These are phyloP conservation scores for Ogataea trehaloabstinens DNA, from an alignment of 805 yeast genomes.

Conservation along the genomic window DNA sequence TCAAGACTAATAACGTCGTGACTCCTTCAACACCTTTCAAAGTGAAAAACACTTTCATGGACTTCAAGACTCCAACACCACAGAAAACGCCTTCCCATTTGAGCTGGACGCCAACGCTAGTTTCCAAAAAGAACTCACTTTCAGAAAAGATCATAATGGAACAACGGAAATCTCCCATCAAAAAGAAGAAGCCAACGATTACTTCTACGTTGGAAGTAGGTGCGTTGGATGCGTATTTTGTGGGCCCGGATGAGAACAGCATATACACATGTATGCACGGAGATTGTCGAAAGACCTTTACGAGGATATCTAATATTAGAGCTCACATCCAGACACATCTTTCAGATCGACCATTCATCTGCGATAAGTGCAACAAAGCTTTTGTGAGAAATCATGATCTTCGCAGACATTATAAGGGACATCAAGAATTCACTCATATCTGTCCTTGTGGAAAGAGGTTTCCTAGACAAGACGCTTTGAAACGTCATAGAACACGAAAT, in stretches of 20 bases:
- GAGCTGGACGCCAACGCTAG: slow-evolving; percentile 34
- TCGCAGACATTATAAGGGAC: slow-evolving; percentile 85
- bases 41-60: slow-evolving; percentile 21
- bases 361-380: slow-evolving; percentile 73
- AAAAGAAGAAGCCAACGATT: slow-evolving; percentile 47
- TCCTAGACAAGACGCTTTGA: slow-evolving; percentile 84
- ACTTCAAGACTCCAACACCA: slow-evolving; percentile 29
- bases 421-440: slow-evolving; percentile 62
- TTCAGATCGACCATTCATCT: slow-evolving; percentile 87
- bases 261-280: slow-evolving; percentile 72
- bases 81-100: slow-evolving; percentile 28
- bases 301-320: slow-evolving; percentile 86
- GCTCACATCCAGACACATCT: slow-evolving; percentile 97
- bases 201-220: slow-evolving; percentile 84
- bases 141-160: slow-evolving; percentile 30
- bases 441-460: slow-evolving; percentile 96
- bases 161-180: slow-evolving; percentile 45
- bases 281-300: slow-evolving; percentile 78
- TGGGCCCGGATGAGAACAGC: slow-evolving; percentile 73
- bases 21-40: slow-evolving; percentile 28
- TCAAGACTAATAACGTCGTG: background rate
- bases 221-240: slow-evolving; percentile 77
- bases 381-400: slow-evolving; percentile 96
- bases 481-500: slow-evolving; percentile 73
- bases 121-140: slow-evolving; percentile 30